Base-by-base conservation (phyloP, 768 basidiomycete species). In the Trametes villosa region DNA sequence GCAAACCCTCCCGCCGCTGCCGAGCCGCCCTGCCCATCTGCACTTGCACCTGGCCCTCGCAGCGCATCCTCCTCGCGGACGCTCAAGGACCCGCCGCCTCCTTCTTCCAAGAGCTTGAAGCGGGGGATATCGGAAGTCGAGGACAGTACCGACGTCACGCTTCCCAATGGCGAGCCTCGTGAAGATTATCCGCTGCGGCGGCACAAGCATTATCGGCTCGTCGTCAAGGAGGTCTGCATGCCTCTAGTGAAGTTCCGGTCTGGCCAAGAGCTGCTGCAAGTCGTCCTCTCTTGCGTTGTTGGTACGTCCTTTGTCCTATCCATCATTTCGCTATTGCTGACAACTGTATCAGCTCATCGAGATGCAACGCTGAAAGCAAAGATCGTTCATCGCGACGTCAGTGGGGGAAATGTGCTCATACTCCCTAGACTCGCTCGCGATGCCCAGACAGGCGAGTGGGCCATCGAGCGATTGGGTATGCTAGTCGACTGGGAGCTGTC, bases 401-500 rank as follows among this genome's bases (percentile, higher is more conserved):
- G 53, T 46, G 49, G 38, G 0, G 60, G 53, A 0, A 61, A 61
- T n/a, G 40, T 61, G 24, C 40, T 61, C 24, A 61, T 56, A 18
- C 44, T 45, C 12, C 60, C 60, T 3, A 31, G 17, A 6, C 9
- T 51, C 18, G 9, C 9, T 6, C 3, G 22, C 26, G 20, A 27
- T 13, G 9, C n/a, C 6, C 30, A 22, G 33, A n/a, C 24, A 0
- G 24, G n/a, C 22, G 36, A 13, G 2, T n/a, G 2, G 0, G 1
- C 11, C 11, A 8, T 61, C 11, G 15, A 27, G 15, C 30, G 60
- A 48, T n/a, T 27, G 4, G 60, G 60, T 3, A 22, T 61, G 2
- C 60, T 61, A 30, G 40, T 22, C 4, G 60, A 61, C 42, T 56
- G 60, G 60, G 60, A 61, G 24, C 26, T 50, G 48, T 49, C 53